These are phyloP conservation scores for Wickerhamiella cacticola DNA, from an alignment of 805 yeast species.

Conservation along the genomic window DNA sequence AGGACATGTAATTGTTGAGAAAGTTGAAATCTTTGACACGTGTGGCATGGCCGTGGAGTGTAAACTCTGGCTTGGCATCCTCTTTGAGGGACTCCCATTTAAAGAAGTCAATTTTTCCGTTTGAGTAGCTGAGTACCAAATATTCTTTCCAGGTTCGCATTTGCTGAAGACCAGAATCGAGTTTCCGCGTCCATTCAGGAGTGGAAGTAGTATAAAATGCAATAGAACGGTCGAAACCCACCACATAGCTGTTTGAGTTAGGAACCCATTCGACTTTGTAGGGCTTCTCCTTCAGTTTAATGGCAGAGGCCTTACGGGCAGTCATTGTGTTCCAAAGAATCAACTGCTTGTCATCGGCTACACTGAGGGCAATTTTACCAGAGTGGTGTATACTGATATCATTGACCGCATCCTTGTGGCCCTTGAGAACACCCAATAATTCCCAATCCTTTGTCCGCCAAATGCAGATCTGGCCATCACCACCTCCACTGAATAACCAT, in stretches of 20 bases:
- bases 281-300: constrained; percentile 35
- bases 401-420: constrained; percentile 72
- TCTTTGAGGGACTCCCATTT: constrained; percentile 25
- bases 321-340: constrained; percentile 96
- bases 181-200: constrained; percentile 36
- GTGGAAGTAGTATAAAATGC: constrained; percentile 57
- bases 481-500: constrained; percentile 86
- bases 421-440: constrained; percentile 72
- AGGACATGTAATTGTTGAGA: constrained; percentile 43
- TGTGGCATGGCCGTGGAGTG: constrained; percentile 66
- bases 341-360: constrained; percentile 71
- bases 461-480: constrained; percentile 75
- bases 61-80: constrained; percentile 33
- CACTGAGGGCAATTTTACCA: constrained; percentile 82
- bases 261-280: constrained; percentile 41
- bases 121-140: constrained; percentile 53
- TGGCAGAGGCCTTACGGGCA: constrained; percentile 76
- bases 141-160: constrained; percentile 43
- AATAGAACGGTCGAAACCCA: constrained; percentile 58
- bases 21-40: constrained; percentile 71
- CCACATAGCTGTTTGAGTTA: constrained; percentile 58
- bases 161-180: constrained; percentile 50
- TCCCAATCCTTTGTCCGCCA: constrained; percentile 99
- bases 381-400: constrained; percentile 84
- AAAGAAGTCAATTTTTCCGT: constrained; percentile 57